phyloP scores from a whole-genome alignment of 768 basidiomycete species.

The Dacryopinax primogenitus region DNA sequence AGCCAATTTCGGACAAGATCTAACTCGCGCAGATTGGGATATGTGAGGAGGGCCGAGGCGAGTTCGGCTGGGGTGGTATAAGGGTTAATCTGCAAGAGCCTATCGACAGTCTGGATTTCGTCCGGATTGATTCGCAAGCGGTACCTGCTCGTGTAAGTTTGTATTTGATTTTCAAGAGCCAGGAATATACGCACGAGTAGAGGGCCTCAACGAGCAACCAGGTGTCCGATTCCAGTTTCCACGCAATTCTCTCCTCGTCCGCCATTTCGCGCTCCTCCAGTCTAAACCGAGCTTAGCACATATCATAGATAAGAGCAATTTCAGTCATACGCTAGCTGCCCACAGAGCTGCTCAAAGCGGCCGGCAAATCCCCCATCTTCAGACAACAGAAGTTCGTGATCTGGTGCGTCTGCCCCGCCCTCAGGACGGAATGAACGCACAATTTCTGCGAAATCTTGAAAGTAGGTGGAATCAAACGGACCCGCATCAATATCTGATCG shows the following conservation, averaged over 20 bases:
- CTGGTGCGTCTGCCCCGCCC: not conserved
- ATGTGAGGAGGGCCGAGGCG: conserved; percentile 56
- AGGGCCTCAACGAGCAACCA: conserved; percentile 23
- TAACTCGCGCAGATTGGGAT: conserved; percentile 58
- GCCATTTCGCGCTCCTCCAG: not conserved
- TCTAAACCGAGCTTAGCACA: not conserved
- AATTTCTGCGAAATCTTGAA: conserved; percentile 1
- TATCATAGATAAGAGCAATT: not conserved
- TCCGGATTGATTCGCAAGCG: conserved; percentile 57
- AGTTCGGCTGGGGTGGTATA: conserved; percentile 69
- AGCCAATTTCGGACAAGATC: conserved; percentile 80
- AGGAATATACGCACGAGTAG: conserved; percentile 18
- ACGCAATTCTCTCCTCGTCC: conserved; percentile 3
- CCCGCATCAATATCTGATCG: not conserved
- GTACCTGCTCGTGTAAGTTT: not conserved
- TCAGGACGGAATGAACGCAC: conserved; percentile 2
- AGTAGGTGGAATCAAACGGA: not conserved
- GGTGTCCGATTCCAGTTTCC: conserved; percentile 21
- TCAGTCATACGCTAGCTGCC: too few relatives aligned
- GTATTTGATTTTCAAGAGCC: not conserved
- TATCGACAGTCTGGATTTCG: conserved; percentile 38
- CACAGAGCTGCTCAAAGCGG: not conserved
- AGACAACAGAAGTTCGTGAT: not conserved
- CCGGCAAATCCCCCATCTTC: not conserved
- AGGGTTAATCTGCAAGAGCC: conserved; percentile 55